Conservation (phyloP, 139 green algal species). For the Micromonas commoda region DNA sequence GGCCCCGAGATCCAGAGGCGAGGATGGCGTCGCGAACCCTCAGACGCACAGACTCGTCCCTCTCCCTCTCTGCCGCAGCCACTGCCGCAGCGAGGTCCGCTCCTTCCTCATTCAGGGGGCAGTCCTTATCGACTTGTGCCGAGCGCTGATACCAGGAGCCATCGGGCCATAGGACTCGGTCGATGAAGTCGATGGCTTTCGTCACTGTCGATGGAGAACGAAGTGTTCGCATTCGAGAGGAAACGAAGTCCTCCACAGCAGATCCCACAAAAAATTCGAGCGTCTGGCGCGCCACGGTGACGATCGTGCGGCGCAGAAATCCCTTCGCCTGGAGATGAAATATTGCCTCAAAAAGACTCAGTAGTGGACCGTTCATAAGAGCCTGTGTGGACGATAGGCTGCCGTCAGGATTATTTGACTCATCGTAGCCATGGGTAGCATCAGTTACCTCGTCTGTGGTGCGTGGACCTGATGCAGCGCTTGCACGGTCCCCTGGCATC, state of each 20-base stretch:
- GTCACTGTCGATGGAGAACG: neutral
- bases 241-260: neutral
- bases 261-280: slow-evolving; percentile 13
- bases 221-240: neutral
- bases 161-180: neutral
- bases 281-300: neutral
- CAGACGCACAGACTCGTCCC: too few species aligned
- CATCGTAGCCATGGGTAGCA: neutral
- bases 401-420: neutral
- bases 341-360: slow-evolving; percentile 8
- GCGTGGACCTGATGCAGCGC: too few species aligned
- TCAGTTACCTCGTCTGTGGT: too few species aligned
- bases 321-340: slow-evolving; percentile 5
- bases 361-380: slow-evolving; percentile 1
- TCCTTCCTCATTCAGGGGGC: too few species aligned
- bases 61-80: too few species aligned
- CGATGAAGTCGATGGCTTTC: neutral
- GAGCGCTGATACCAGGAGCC: neutral
- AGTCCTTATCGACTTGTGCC: neutral
- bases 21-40: too few species aligned
- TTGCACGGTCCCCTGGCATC: too few species aligned
- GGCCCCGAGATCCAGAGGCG: neutral
- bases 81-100: too few species aligned
- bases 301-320: neutral
- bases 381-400: neutral